phyloP scores from a whole-genome alignment of 208 protist species.

The Ichthyophonus hoferi region DNA sequence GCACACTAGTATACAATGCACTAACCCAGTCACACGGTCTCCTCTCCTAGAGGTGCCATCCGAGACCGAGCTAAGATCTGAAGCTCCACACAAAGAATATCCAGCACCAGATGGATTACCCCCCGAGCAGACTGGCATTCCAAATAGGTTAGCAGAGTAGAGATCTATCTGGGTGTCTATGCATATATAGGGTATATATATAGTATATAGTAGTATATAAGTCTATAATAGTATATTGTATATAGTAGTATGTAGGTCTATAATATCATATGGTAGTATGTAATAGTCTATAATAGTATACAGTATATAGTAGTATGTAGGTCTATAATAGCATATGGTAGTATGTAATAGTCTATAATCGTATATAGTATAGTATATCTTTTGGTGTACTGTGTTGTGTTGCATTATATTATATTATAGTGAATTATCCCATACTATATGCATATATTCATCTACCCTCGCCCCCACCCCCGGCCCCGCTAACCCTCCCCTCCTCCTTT shows the following conservation, averaged over 20 bases:
- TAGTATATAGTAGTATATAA: not conserved
- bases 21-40: too few relatives aligned
- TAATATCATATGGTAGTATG: not conserved
- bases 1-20: too few relatives aligned
- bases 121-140: not conserved
- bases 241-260: not conserved
- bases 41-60: not conserved
- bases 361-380: too few relatives aligned
- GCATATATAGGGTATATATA: too few relatives aligned
- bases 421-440: not conserved
- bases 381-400: too few relatives aligned
- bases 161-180: too few relatives aligned
- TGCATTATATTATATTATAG: too few relatives aligned
- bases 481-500: not conserved
- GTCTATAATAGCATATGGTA: not conserved
- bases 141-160: too few relatives aligned
- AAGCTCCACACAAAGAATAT: not conserved
- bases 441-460: not conserved
- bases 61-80: not conserved
- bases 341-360: too few relatives aligned
- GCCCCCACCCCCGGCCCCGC: not conserved
- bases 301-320: not conserved
- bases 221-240: not conserved
- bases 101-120: not conserved
- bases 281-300: not conserved